Base-by-base conservation (phyloP, 1,139 yeast species). In the Geotrichum bryndzae region DNA sequence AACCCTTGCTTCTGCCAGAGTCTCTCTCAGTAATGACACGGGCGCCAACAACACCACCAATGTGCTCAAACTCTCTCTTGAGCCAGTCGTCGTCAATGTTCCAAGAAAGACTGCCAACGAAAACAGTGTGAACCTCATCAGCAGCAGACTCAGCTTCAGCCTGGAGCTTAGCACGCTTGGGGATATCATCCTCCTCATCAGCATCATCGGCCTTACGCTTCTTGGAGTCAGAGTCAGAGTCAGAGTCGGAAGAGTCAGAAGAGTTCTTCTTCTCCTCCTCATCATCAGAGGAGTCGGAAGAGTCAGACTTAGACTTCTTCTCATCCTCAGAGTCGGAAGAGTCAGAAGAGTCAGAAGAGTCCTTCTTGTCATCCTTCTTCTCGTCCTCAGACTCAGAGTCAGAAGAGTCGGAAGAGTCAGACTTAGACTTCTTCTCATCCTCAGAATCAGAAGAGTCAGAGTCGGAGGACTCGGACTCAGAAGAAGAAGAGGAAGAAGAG, bases 101-200 rank as follows among this genome's bases (percentile, higher is more conserved):
- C 98, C 98, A 94, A 45, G 99, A 91, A 72, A 94, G 85, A 80
- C 98, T 87, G 72, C 99, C 99, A 68, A 91, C 98, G 73, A 94
- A 94, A 69, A 94, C 79, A 66, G 98, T 94, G 64, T 94, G 90
- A 71, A 92, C 88, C 25, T 54, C 59, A 5, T 56, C 62, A 38
- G 52, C 53, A 15, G 61, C 25, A 58, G 67, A 74, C 45, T 65
- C 68, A 62, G 73, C 66, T 65, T 76, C 76, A 51, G 76, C 74
- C 29, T 68, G 73, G 55, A 75, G 78, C 61, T 74, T 69, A 73
- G 79, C 79, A 64, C 76, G 75, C 74, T 82, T 81, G 72, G 80
- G 81, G 45, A 70, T 63, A 15, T 72, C 67, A 6, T 65, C 68
- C 48, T 54, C 50, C 22, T 60, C 55, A 27, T 69, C 72, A 54